Percentiles rank a stretch among this genome's conserved stretches.
Evolutionary conservation across 129 eudicot species (phyloP).

Genomic region (Kitagawia praeruptora): DNA sequence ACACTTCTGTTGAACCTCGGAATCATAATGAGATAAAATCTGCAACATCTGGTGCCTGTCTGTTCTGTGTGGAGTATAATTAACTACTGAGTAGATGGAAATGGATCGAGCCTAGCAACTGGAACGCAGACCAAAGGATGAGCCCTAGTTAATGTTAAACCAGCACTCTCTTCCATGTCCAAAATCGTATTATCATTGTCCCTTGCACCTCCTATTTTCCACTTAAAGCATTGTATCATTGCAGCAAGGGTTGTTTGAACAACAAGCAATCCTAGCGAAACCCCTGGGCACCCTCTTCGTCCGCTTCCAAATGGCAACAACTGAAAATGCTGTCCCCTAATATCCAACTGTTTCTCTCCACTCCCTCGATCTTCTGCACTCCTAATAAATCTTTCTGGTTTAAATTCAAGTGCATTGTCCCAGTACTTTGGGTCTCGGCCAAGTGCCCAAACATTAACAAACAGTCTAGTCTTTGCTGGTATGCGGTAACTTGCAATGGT

Average conservation of each 20-base stretch:
- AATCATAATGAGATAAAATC: not conserved
- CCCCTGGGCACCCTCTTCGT: conserved; percentile 62
- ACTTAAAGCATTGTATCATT: conserved; percentile 70
- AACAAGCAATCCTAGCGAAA: conserved; percentile 39
- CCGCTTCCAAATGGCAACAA: conserved; percentile 7
- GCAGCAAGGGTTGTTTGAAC: conserved; percentile 52
- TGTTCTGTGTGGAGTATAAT: not conserved
- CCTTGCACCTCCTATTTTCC: conserved; percentile 27
- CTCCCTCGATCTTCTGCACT: not conserved
- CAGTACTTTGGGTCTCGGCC: conserved; percentile 2
- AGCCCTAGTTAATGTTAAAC: not conserved
- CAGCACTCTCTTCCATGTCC: conserved; percentile 1
- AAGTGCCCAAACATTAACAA: conserved; percentile 4
- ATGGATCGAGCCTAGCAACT: conserved; percentile 5
- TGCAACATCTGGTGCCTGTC: not conserved
- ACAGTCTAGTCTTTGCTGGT: conserved; percentile 2
- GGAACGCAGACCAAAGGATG: conserved; percentile 5
- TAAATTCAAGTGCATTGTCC: conserved; percentile 1
- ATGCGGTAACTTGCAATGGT: conserved; percentile 4
- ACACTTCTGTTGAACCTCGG: not conserved
- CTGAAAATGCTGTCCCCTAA: conserved; percentile 2
- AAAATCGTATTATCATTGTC: not conserved
- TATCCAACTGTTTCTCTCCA: not conserved
- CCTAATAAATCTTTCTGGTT: conserved; percentile 1
- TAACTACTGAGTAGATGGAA: not conserved